A percentile compares a stretch with the other conserved stretches of the same genome.
Evolutionary conservation across 2,329 filamentous ascomycete genomes (phyloP).

Genomic region (Fusarium praegraminearum): DNA sequence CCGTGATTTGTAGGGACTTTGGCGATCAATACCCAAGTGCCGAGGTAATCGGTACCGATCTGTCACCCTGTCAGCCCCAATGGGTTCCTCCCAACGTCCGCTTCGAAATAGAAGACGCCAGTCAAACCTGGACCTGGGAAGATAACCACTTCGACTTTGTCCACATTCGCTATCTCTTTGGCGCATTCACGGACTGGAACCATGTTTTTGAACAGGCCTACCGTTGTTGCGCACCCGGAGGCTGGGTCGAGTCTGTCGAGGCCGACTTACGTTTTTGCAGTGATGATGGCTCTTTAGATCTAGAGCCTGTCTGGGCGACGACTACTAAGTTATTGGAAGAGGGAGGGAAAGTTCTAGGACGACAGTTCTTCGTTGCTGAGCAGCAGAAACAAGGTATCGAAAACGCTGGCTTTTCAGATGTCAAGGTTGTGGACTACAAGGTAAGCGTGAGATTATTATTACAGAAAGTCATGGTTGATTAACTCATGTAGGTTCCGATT

Average conservation of each 20-base stretch:
- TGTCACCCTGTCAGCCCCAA: constrained; percentile 37
- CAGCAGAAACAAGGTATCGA: constrained; percentile 29
- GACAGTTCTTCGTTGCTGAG: constrained; percentile 31
- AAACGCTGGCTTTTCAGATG: constrained; percentile 32
- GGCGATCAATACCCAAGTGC: constrained; percentile 33
- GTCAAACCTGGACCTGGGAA: constrained; percentile 31
- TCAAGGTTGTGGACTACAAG: constrained; percentile 40
- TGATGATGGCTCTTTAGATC: constrained; percentile 33
- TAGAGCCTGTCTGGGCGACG: background rate
- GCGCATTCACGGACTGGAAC: constrained; percentile 36
- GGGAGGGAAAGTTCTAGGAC: constrained; percentile 19
- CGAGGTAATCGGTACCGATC: constrained; percentile 36
- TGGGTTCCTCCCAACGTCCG: constrained; percentile 42
- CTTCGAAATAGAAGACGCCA: constrained; percentile 41
- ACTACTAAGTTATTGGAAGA: constrained; percentile 28
- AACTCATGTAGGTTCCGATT: constrained; percentile 16
- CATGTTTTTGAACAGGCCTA: constrained; percentile 32
- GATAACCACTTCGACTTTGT: constrained; percentile 31
- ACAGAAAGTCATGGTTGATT: rapidly evolving
- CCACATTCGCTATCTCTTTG: constrained; percentile 40
- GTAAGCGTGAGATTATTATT: background rate
- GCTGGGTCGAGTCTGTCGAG: constrained; percentile 40
- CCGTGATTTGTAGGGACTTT: constrained; percentile 22
- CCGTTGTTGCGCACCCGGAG: constrained; percentile 38
- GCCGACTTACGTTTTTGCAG: constrained; percentile 25